Percentiles rank a stretch among this genome's conserved stretches.
Evolutionary conservation across 2,329 filamentous ascomycete species (phyloP).

Genomic region (Sclerotinia borealis): DNA sequence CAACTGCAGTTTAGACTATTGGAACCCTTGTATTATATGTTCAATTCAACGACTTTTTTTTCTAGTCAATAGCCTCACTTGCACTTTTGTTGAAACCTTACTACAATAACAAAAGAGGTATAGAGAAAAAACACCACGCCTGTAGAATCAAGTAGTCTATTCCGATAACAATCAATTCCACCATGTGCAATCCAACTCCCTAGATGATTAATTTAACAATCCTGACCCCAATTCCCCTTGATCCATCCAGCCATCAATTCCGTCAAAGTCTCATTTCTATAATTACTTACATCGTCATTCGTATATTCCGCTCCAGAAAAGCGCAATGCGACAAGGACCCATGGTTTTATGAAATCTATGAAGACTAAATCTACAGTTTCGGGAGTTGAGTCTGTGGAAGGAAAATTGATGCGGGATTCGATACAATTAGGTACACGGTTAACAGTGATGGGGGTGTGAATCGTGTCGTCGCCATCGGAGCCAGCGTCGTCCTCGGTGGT

Average conservation of each 20-base stretch:
- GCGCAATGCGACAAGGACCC: constrained; percentile 69
- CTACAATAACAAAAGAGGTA: background rate
- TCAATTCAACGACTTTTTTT: background rate
- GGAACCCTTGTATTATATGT: background rate
- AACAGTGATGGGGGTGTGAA: constrained; percentile 69
- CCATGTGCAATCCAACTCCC: background rate
- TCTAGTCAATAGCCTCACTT: background rate
- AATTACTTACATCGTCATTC: constrained; percentile 43
- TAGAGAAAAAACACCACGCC: background rate
- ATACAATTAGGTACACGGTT: constrained; percentile 81
- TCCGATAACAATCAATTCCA: background rate
- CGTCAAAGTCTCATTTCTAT: constrained; percentile 49
- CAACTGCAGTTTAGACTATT: background rate
- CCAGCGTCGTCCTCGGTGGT: constrained; percentile 84
- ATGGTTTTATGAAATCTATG: constrained; percentile 82
- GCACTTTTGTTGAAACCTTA: background rate
- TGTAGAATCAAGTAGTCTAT: background rate
- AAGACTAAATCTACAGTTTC: constrained; percentile 82
- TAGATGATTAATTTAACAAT: constrained; percentile 20
- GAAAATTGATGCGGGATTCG: constrained; percentile 61
- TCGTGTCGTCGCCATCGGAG: constrained; percentile 80
- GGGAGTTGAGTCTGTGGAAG: constrained; percentile 45
- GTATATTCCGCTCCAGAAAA: constrained; percentile 48
- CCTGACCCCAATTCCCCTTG: constrained; percentile 46
- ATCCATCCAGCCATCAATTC: constrained; percentile 53